A percentile compares a stretch with the other conserved stretches of the same genome.
phyloP scores from a whole-genome alignment of 371 early-diverging fungal species.

The Mucor piriformis region DNA sequence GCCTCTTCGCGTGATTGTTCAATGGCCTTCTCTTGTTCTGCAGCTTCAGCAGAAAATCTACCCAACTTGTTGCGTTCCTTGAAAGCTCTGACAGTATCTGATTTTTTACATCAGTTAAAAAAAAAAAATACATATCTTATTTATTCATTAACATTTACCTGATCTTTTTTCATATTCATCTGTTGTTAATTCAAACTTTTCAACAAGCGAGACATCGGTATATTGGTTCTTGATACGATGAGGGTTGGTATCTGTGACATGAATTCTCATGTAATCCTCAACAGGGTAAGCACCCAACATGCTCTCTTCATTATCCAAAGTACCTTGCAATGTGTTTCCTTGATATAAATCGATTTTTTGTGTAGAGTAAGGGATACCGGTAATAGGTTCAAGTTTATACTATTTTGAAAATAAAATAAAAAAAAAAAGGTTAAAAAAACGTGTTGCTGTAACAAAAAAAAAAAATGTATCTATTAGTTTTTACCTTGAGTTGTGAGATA shows the following conservation, averaged over 20 bases:
- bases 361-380: slow-evolving; percentile 79
- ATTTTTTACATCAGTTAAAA: background rate
- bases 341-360: slow-evolving; percentile 70
- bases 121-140: background rate
- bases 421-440: background rate
- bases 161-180: slow-evolving; percentile 81
- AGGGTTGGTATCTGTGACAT: slow-evolving; percentile 75
- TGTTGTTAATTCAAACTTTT: slow-evolving; percentile 89
- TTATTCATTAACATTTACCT: slow-evolving; percentile 50
- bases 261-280: slow-evolving; percentile 76
- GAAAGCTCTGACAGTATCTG: slow-evolving; percentile 89
- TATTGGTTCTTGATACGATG: slow-evolving; percentile 70
- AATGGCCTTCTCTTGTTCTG: slow-evolving; percentile 31
- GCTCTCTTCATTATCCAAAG: slow-evolving; percentile 65
- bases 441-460: background rate
- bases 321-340: slow-evolving; percentile 60
- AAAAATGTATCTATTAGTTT: background rate
- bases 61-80: slow-evolving; percentile 90
- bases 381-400: slow-evolving; percentile 89
- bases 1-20: slow-evolving; percentile 48
- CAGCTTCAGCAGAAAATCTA: slow-evolving; percentile 70
- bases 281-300: slow-evolving; percentile 91
- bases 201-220: slow-evolving; percentile 85
- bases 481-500: slow-evolving; percentile 74
- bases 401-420: slow-evolving; percentile 26